Evolutionary conservation across 2,329 filamentous ascomycete genomes (phyloP).

Genomic region (Aspergillus neotritici): DNA sequence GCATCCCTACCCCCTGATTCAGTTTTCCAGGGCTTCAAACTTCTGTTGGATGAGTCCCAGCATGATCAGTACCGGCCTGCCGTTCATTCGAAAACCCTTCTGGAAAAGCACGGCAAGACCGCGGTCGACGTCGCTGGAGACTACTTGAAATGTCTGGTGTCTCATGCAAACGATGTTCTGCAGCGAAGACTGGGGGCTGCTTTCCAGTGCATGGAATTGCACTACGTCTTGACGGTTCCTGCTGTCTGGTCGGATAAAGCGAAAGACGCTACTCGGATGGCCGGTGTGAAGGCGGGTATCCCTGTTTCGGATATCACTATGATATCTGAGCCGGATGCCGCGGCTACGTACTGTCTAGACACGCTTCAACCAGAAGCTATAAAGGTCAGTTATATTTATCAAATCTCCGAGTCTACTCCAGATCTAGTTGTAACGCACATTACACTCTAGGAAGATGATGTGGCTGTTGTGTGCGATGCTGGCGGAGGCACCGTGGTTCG

Average conservation of each 20-base stretch:
- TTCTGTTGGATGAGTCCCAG: slow-evolving; percentile 16
- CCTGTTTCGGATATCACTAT: slow-evolving; percentile 6
- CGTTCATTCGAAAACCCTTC: neutral
- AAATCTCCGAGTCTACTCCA: neutral
- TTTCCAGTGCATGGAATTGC: slow-evolving; percentile 14
- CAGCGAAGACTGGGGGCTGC: slow-evolving; percentile 8
- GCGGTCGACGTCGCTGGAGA: slow-evolving; percentile 7
- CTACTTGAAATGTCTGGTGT: slow-evolving; percentile 8
- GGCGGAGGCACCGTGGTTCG: slow-evolving; percentile 33
- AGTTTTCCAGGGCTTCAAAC: slow-evolving; percentile 21
- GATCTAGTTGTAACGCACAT: neutral
- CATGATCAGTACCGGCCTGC: slow-evolving; percentile 5
- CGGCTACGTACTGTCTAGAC: slow-evolving; percentile 28
- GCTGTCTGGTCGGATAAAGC: slow-evolving; percentile 34
- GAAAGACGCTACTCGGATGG: slow-evolving; percentile 24
- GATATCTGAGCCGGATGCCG: slow-evolving; percentile 28
- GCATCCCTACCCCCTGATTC: slow-evolving; percentile 13
- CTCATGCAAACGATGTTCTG: slow-evolving; percentile 6
- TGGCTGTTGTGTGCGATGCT: slow-evolving; percentile 33
- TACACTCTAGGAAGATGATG: slow-evolving; percentile 21
- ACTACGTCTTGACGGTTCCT: slow-evolving; percentile 28
- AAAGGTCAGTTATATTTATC: slow-evolving; percentile 6
- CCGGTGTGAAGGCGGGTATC: slow-evolving; percentile 16
- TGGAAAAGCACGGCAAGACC: slow-evolving; percentile 1
- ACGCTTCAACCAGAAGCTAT: slow-evolving; percentile 23